Percentiles rank a stretch among this genome's conserved stretches.
phyloP scores from a whole-genome alignment of 2,329 filamentous ascomycete species.

The Paracamarosporium sp. region DNA sequence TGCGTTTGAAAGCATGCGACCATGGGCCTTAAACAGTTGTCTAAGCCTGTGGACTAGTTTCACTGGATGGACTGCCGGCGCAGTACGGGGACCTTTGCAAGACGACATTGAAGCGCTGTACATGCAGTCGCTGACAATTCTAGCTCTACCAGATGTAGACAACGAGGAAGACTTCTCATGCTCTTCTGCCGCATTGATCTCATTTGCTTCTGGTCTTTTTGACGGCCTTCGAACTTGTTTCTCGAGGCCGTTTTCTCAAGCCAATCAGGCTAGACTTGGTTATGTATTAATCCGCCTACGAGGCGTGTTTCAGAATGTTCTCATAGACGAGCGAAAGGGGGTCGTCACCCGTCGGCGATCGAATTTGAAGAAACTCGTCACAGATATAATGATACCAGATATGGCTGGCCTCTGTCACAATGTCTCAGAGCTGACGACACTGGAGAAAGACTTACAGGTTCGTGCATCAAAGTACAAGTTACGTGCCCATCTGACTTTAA shows the following conservation, averaged over 20 bases:
- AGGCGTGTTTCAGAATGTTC: slow-evolving; percentile 6
- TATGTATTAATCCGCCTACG: slow-evolving; percentile 25
- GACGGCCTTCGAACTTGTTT: slow-evolving; percentile 26
- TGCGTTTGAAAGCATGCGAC: slow-evolving; percentile 24
- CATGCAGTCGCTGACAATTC: slow-evolving; percentile 28
- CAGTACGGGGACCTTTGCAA: slow-evolving; percentile 17
- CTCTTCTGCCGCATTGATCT: slow-evolving; percentile 29
- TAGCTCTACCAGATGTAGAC: slow-evolving; percentile 13
- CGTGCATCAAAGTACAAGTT: neutral
- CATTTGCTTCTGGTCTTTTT: slow-evolving; percentile 24
- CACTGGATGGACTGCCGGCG: slow-evolving; percentile 23
- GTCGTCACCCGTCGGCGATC: slow-evolving; percentile 1
- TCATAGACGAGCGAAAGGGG: neutral
- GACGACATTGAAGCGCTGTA: slow-evolving; percentile 29
- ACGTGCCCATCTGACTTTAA: slow-evolving; percentile 11
- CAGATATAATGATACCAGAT: slow-evolving; percentile 22
- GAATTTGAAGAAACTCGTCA: slow-evolving; percentile 12
- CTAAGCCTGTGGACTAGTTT: slow-evolving; percentile 33
- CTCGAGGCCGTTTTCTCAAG: slow-evolving; percentile 19
- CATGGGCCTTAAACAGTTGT: slow-evolving; percentile 35
- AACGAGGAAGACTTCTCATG: slow-evolving; percentile 10
- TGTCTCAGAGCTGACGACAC: slow-evolving; percentile 14
- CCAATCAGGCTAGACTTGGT: slow-evolving; percentile 34
- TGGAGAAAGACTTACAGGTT: slow-evolving; percentile 44
- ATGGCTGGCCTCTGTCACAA: slow-evolving; percentile 29